A percentile compares a stretch with the other conserved stretches of the same genome.
Evolutionary conservation across 176 grass and related monocot genomes (phyloP).

Genomic region (Juncus effusus): DNA sequence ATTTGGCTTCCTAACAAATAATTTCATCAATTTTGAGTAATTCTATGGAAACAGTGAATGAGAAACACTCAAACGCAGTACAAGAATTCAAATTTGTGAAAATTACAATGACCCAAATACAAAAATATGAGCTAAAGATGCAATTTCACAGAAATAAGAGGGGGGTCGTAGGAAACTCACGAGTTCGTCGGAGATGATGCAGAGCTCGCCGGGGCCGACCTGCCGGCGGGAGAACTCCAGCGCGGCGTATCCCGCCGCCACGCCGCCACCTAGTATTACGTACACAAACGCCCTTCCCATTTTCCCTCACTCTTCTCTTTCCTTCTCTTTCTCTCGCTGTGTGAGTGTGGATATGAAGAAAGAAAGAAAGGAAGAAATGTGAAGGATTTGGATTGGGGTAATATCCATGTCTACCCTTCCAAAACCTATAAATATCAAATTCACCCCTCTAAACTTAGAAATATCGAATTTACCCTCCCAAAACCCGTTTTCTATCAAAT

Average conservation of each 20-base stretch:
- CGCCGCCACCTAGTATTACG: conserved; percentile 91
- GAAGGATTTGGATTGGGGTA: too few relatives aligned
- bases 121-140: background rate
- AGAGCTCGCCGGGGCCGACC: conserved; percentile 52
- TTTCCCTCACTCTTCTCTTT: background rate
- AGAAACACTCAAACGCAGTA: too few relatives aligned
- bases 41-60: too few relatives aligned
- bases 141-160: conserved; percentile 14
- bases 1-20: too few relatives aligned
- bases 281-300: conserved; percentile 75
- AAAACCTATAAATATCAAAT: too few relatives aligned
- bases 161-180: conserved; percentile 25
- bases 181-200: conserved; percentile 90
- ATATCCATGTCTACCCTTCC: too few relatives aligned
- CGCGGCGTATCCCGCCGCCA: conserved; percentile 78
- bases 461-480: too few relatives aligned
- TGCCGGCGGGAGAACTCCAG: conserved; percentile 67
- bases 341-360: conserved; percentile 16
- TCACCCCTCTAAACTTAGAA: too few relatives aligned
- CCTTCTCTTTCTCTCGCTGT: background rate
- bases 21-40: too few relatives aligned
- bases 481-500: too few relatives aligned
- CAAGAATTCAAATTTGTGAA: background rate
- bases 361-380: too few relatives aligned
- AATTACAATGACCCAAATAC: background rate